Evolutionary conservation across 371 early-diverging fungal species (phyloP), one percentile per base, ranked within the genome.

Genomic region (Funneliformis caledonium): DNA sequence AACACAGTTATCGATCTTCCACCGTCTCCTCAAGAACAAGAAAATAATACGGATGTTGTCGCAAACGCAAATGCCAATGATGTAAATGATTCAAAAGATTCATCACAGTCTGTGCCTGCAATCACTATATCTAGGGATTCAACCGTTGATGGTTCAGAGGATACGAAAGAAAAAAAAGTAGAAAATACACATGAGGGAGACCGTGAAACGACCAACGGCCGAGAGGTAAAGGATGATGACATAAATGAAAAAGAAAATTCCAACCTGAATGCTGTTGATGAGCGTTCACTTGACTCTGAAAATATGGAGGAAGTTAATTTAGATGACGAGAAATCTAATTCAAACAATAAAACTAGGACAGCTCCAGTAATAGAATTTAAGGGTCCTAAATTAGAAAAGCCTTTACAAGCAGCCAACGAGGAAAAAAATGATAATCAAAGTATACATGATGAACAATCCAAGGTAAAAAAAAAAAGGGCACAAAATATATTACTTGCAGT

Each of bases 381-480:
- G 43, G 79, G 83, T 22, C 84, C 84, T 75, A 81, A 80, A 45
- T 80, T 84, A 26, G 86, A 84, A 73, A 84, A 79, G 56, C 86
- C 86, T 10, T 77, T 76, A 33, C 73, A 82, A 37, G 86, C 85
- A 11, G 85, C 86, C 6, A 84, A 83, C 9, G 82, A 84, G 4
- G 83, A 83, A 0, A 83, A 84, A 12, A 82, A 80, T 31, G 84
- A 84, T 10, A 60, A n/a, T 14, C 73, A 74, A 62, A 81, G 81
- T 33, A 78, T 79, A 70, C 81, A 83, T 70, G 85, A 85, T n/a
- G 84, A 83, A 52, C 50, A 43, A 65, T 68, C 26, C 19, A 76
- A 81, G 76, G 74, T 81, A 31, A 22, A 26, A 26, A 26, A 26
- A 26, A 26, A 60, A 45, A 22, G 6, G 12, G n/a, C 7, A 12